phyloP scores from a whole-genome alignment of 2,329 filamentous ascomycete genomes.

The Calonectria pauciramosa region DNA sequence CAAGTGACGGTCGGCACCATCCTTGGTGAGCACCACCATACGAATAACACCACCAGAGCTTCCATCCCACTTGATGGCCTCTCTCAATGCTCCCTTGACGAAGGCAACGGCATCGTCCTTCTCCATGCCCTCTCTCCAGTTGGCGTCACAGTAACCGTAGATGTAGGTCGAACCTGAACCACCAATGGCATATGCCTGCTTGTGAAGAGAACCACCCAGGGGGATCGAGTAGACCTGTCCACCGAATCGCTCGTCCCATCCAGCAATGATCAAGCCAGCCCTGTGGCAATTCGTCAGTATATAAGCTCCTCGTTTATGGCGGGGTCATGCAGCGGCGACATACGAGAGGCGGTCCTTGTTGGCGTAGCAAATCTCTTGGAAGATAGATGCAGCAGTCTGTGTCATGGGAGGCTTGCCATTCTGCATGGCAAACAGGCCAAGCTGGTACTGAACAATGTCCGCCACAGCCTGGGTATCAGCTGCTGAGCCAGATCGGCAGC shows the following conservation, averaged over 20 bases:
- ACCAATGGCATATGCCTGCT: slow-evolving; percentile 95
- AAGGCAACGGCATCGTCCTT: slow-evolving; percentile 92
- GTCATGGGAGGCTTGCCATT: slow-evolving; percentile 94
- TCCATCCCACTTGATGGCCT: slow-evolving; percentile 99
- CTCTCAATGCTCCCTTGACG: slow-evolving; percentile 89
- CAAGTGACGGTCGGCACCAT: slow-evolving; percentile 91
- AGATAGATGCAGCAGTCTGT: slow-evolving; percentile 93
- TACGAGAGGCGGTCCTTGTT: slow-evolving; percentile 96
- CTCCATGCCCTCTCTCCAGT: slow-evolving; percentile 96
- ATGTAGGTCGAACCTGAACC: slow-evolving; percentile 99
- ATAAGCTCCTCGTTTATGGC: background rate
- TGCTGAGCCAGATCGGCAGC: slow-evolving; percentile 96
- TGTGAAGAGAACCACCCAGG: slow-evolving; percentile 95
- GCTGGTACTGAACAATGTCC: slow-evolving; percentile 97
- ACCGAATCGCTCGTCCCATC: slow-evolving; percentile 94
- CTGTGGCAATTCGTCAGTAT: slow-evolving; percentile 60
- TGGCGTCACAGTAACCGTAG: slow-evolving; percentile 97
- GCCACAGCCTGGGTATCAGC: slow-evolving; percentile 98
- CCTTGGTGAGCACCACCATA: slow-evolving; percentile 94
- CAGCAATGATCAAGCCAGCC: slow-evolving; percentile 98
- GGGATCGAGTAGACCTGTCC: slow-evolving; percentile 99
- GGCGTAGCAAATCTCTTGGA: slow-evolving; percentile 97
- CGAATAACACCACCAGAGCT: slow-evolving; percentile 98
- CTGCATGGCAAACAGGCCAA: slow-evolving; percentile 90
- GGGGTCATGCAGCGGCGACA: slow-evolving; percentile 49